Evolutionary conservation across 2,329 filamentous ascomycete genomes (phyloP), one percentile per base, ranked within the genome.

Genomic region (Pezicula neosporulosa): DNA sequence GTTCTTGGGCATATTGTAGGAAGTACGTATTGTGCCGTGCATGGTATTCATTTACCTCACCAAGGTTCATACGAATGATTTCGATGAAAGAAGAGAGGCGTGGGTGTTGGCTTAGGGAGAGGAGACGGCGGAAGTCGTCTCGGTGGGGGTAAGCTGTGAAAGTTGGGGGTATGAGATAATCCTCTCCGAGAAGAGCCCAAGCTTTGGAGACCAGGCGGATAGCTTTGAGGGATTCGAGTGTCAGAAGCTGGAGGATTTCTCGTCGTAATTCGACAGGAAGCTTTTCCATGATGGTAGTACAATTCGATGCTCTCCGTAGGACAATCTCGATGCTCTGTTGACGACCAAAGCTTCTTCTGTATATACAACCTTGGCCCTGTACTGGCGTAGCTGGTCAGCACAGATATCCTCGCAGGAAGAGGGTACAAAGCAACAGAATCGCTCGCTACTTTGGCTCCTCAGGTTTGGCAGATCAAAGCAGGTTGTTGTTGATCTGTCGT

Each of bases 21-120:
- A 67, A 57, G 52, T 64, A 60, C 35, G 58, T 52, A 51, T 68
- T 66, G 30, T 62, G 60, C 8, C 62, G 54, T 16, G 60, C 59
- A n/a, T 65, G 59, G 41, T 61, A 63, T 43, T 66, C 63, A 44
- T 64, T 61, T 7, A 65, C 36, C 45, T 64, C 62, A 19, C 60
- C 60, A 30, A 63, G 56, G 24, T 64, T 62, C 18, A 65, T 49
- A 15, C 47, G 24, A 9, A 65, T 33, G 24, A 42, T 39, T 24
- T 51, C 28, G 27, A 56, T 55, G 47, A 54, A 56, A 27, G 54
- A 39, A 6, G 58, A 52, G 44, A 63, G 63, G 8, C 49, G 53
- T 10, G 62, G 55, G 36, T 63, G 54, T 33, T 56, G 36, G 7
- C 62, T 59, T 15, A 65, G 50, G 15, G 37, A 16, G 3, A 48